Base-by-base conservation (phyloP, 106 monocot species). In the Dendrobium huoshanense region DNA sequence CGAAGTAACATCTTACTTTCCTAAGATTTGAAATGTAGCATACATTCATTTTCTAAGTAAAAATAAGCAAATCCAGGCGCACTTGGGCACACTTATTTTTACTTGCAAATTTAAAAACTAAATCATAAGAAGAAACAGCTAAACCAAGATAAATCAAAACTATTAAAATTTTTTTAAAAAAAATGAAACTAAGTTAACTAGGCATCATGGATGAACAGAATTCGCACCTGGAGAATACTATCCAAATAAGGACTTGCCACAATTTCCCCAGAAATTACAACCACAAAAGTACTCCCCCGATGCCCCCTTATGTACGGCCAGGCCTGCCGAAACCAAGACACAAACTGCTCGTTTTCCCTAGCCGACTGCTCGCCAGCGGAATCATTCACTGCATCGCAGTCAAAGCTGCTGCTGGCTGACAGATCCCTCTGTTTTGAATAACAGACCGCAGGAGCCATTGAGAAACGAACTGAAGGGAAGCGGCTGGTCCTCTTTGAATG, bases 231-330 rank as follows among this genome's bases (percentile, higher is more conserved):
- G 9, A 97, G 89, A 49, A 97, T 88, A 37, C 79, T 84, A 77
- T 94, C 86, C 67, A 97, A 79, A 51, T 88, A 67, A 6, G 92
- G 81, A 41, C 87, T 87, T 1, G 78, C 84, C 19, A 94, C 87
- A 72, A 97, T 76, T 81, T 94, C 96, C 5, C 80, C 83, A 2
- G 96, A 92, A 68, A 97, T 87, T 41, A 97, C 92, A 22, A 97
- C 92, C 6, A 94, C 90, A 79, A 94, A 90, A 19, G 88, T 92
- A 85, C 96, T 97, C 31, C 94, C 94, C 67, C 90, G 78, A 79
- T 94, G 96, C 3, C 89, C 92, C 31, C 85, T 82, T 27, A 96
- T 93, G 79, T 92, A 92, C 16, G 92, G 90, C 96, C 96, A 96
- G 6, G 94, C 87, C 81, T 92, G 87, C 13, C 90, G 77, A 75